A percentile compares a stretch with the other conserved stretches of the same genome.
Evolutionary conservation across 306 rosid genomes (phyloP).

Genomic region (Canavalia ensiformis): DNA sequence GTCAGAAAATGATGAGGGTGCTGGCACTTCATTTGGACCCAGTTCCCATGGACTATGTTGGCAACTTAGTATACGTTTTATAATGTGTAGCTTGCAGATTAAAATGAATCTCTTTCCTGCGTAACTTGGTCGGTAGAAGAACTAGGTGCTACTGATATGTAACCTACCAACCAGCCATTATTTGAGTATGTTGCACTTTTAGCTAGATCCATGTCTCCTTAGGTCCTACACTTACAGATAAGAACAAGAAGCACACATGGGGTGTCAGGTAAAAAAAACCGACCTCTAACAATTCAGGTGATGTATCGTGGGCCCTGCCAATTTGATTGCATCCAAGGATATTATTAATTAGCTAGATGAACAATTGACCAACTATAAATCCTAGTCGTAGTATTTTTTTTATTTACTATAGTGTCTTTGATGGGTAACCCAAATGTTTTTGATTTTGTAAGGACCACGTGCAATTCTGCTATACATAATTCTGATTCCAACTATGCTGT

Average conservation of each 20-base stretch:
- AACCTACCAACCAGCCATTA: constrained; percentile 30
- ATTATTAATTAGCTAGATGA: constrained; percentile 4
- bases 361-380: constrained; percentile 23
- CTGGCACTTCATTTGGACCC: neutral
- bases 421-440: neutral
- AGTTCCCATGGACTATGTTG: constrained; percentile 1
- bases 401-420: neutral
- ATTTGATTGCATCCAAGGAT: constrained; percentile 16
- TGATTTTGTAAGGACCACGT: constrained; percentile 3
- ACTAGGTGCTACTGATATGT: constrained; percentile 37
- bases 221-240: constrained; percentile 35
- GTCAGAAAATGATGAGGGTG: constrained; percentile 13
- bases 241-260: constrained; percentile 48
- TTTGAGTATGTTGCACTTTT: constrained; percentile 25
- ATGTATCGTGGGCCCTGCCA: constrained; percentile 5
- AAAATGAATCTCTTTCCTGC: constrained; percentile 26
- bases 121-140: neutral
- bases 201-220: constrained; percentile 31
- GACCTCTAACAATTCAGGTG: neutral
- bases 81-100: constrained; percentile 11
- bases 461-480: neutral
- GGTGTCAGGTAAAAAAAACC: constrained; percentile 33
- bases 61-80: neutral
- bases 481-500: constrained; percentile 20
- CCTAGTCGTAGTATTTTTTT: neutral